These are phyloP conservation scores for Paspalum notatum DNA, from an alignment of 176 grass and related monocot genomes.

Conservation along the genomic window DNA sequence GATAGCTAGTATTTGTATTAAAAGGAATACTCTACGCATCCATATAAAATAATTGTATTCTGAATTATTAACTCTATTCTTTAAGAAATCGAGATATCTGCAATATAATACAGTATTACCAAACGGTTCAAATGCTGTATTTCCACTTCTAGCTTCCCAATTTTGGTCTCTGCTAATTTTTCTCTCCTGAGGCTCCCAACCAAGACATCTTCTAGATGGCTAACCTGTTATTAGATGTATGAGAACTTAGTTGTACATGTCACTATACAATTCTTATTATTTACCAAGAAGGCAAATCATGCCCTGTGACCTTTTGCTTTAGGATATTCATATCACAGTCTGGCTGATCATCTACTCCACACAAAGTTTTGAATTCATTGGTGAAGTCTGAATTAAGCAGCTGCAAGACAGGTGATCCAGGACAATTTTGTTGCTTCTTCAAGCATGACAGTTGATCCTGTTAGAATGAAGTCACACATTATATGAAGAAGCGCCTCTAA, in stretches of 20 bases:
- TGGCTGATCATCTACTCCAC: constrained; percentile 42
- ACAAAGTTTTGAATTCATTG: constrained; percentile 47
- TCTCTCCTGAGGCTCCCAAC: constrained; percentile 85
- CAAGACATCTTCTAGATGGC: constrained; percentile 73
- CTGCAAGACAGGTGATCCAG: constrained; percentile 49
- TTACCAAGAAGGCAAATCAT: constrained; percentile 13
- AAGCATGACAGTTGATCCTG: constrained; percentile 73
- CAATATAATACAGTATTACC: constrained; percentile 54
- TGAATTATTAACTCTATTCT: constrained; percentile 14
- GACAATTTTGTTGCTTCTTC: constrained; percentile 59
- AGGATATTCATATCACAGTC: constrained; percentile 50
- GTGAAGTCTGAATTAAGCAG: constrained; percentile 51
- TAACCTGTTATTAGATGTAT: constrained; percentile 55
- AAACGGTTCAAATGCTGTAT: constrained; percentile 77
- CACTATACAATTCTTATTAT: constrained; percentile 30
- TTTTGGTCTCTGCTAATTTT: constrained; percentile 62
- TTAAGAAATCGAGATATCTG: neutral
- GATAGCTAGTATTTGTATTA: constrained; percentile 10
- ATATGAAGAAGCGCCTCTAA: constrained; percentile 12
- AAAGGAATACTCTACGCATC: neutral
- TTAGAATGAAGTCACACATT: constrained; percentile 24
- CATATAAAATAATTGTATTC: constrained; percentile 14
- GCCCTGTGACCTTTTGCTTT: constrained; percentile 64
- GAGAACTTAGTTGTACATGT: neutral
- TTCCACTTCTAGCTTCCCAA: constrained; percentile 73